Conservation (phyloP, 2,329 filamentous ascomycete species). For the Chrysoporthe cubensis region DNA sequence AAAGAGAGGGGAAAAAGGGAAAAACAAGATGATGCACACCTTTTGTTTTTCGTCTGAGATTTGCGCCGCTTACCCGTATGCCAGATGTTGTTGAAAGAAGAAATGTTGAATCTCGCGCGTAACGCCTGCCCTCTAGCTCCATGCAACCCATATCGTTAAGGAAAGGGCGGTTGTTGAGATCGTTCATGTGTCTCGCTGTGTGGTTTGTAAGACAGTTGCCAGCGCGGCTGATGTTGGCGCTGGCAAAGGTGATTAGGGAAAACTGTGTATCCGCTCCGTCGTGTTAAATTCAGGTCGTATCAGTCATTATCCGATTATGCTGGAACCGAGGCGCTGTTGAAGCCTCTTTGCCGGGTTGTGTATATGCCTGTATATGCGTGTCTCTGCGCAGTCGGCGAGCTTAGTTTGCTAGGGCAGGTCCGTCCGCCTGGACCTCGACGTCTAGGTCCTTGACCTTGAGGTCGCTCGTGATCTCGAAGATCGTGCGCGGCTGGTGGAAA, state of each 20-base stretch:
- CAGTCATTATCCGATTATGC: conserved; percentile 30
- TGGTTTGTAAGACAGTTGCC: conserved; percentile 25
- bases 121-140: conserved; percentile 34
- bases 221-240: not conserved
- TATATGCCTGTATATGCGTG: not conserved
- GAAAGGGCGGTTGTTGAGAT: conserved; percentile 19
- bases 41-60: not conserved
- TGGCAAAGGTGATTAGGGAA: conserved; percentile 26
- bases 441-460: conserved; percentile 71
- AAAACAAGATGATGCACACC: not conserved
- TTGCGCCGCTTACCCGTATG: conserved; percentile 1
- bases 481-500: conserved; percentile 81
- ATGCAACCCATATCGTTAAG: conserved; percentile 41
- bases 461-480: conserved; percentile 86
- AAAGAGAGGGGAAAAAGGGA: not conserved
- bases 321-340: conserved; percentile 23
- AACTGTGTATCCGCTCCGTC: conserved; percentile 28
- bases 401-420: conserved; percentile 18
- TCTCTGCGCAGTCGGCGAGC: not conserved
- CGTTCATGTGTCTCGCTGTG: conserved; percentile 10
- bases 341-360: conserved; percentile 25
- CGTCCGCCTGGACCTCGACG: conserved; percentile 38
- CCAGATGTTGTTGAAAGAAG: conserved; percentile 37
- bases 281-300: conserved; percentile 33
- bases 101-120: conserved; percentile 30